phyloP scores from a whole-genome alignment of 2,329 filamentous ascomycete genomes.

The Trichoderma hamatum region DNA sequence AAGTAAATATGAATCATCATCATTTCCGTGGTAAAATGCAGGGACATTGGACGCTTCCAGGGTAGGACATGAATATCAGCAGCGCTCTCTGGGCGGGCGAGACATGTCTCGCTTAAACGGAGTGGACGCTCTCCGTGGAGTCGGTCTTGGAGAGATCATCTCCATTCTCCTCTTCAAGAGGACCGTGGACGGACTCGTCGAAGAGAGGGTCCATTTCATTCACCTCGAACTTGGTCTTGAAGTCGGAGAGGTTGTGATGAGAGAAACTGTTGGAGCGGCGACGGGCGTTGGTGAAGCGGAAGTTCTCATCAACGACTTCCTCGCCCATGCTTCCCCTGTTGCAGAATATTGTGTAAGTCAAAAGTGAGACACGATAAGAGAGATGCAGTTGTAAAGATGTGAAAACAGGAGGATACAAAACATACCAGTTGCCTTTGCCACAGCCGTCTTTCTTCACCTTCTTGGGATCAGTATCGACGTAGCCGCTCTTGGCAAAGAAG shows the following conservation, averaged over 20 bases:
- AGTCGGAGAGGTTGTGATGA: conserved; percentile 69
- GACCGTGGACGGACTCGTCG: conserved; percentile 80
- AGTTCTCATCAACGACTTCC: conserved; percentile 81
- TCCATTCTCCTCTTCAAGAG: conserved; percentile 57
- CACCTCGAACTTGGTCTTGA: conserved; percentile 97
- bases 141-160: conserved; percentile 61
- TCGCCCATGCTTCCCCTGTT: conserved; percentile 80
- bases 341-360: background rate
- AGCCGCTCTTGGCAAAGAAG: conserved; percentile 89
- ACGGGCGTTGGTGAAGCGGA: conserved; percentile 81
- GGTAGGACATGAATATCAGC: conserved; percentile 32
- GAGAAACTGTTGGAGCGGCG: conserved; percentile 89
- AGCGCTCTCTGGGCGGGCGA: conserved; percentile 20
- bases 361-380: background rate
- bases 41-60: conserved; percentile 8
- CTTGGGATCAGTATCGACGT: conserved; percentile 79
- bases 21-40: conserved; percentile 37
- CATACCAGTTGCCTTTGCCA: conserved; percentile 93
- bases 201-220: conserved; percentile 89
- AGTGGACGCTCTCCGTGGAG: conserved; percentile 63
- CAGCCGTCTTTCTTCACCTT: conserved; percentile 96
- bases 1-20: conserved; percentile 30
- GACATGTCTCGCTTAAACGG: conserved; percentile 42
- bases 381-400: background rate
- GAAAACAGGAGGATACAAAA: conserved; percentile 6